Evolutionary conservation across 129 eudicot species (phyloP).

Genomic region (Flaveria robusta): DNA sequence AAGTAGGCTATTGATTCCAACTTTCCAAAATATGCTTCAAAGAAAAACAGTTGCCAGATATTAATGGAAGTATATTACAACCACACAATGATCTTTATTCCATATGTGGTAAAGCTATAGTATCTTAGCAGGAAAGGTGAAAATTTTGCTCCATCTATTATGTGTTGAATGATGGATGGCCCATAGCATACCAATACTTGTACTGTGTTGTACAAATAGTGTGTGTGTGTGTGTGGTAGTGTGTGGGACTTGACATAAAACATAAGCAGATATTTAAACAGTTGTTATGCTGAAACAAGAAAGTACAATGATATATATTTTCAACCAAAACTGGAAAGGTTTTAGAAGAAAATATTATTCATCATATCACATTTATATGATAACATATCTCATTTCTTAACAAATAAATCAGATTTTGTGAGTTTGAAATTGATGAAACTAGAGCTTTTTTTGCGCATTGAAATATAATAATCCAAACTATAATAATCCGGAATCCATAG

Average conservation of each 20-base stretch:
- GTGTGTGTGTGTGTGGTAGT: conserved; percentile 25
- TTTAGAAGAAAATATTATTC: not conserved
- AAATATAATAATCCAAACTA: no score
- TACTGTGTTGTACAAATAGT: conserved; percentile 34
- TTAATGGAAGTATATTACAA: conserved; percentile 5
- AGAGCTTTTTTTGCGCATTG: no score
- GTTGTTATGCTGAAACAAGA: conserved; percentile 41
- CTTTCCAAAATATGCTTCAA: not conserved
- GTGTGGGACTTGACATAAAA: conserved; percentile 40
- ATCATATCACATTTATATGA: conserved; percentile 11
- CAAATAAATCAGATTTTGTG: not conserved
- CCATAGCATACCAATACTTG: conserved; percentile 36
- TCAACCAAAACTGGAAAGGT: conserved; percentile 38
- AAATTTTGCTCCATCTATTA: conserved; percentile 27
- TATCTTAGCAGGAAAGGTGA: conserved; percentile 40
- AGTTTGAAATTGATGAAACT: not conserved
- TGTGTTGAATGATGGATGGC: conserved; percentile 31
- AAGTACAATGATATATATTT: conserved; percentile 26
- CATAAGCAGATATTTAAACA: conserved; percentile 39
- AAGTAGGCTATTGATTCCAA: conserved; percentile 6
- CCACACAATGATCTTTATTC: conserved; percentile 43
- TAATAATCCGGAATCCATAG: no score
- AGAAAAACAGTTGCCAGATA: conserved; percentile 11
- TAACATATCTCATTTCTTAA: not conserved
- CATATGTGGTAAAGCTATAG: conserved; percentile 43